A percentile compares a stretch with the other conserved stretches of the same genome.
Evolutionary conservation across 179 eudicot species (phyloP).

Genomic region (Patellifolia procumbens): DNA sequence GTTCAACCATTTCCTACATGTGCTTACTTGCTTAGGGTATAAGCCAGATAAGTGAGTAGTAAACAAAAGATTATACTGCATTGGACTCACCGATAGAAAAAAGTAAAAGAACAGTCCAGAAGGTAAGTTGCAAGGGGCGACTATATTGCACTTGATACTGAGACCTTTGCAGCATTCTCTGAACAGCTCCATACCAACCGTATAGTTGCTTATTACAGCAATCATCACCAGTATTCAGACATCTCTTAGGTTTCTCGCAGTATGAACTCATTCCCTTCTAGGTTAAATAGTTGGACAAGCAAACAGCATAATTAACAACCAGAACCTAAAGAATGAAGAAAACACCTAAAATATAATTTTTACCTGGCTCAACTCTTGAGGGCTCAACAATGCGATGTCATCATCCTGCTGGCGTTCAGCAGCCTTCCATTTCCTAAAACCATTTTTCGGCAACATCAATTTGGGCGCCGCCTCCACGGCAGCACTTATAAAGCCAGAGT

Average conservation of each 20-base stretch:
- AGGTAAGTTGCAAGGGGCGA: constrained; percentile 51
- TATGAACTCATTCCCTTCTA: constrained; percentile 45
- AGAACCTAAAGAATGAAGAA: constrained; percentile 1
- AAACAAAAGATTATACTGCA: neutral
- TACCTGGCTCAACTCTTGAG: constrained; percentile 53
- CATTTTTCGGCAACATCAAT: constrained; percentile 33
- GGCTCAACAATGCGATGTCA: constrained; percentile 41
- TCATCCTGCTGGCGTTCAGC: constrained; percentile 50
- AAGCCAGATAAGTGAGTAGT: neutral
- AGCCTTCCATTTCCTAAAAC: constrained; percentile 37
- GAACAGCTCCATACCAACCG: constrained; percentile 77
- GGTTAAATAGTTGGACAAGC: constrained; percentile 8
- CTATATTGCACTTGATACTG: constrained; percentile 74
- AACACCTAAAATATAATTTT: constrained; percentile 9
- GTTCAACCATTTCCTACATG: neutral
- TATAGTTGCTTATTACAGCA: constrained; percentile 62
- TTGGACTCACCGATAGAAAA: constrained; percentile 59
- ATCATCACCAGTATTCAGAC: constrained; percentile 57
- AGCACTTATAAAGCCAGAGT: constrained; percentile 41
- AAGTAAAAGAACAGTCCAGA: constrained; percentile 46
- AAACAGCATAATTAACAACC: constrained; percentile 4
- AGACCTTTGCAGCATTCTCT: constrained; percentile 76
- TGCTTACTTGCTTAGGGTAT: neutral
- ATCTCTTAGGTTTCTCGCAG: constrained; percentile 64
- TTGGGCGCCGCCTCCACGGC: constrained; percentile 26